phyloP scores from a whole-genome alignment of 495 filamentous ascomycete genomes.

The Aspergillus ostianus region DNA sequence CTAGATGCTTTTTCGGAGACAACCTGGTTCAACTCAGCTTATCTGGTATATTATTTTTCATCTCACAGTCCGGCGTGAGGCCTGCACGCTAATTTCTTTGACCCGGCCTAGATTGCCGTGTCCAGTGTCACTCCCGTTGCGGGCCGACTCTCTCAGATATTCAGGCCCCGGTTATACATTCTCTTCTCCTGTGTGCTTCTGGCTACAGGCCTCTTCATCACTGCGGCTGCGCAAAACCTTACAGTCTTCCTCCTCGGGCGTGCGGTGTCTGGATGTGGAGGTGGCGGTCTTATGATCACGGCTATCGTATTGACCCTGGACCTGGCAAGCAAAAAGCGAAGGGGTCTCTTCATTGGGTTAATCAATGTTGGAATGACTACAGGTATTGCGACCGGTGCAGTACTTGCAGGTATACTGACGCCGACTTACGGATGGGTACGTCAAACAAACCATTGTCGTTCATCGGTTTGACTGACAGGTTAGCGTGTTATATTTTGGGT shows the following conservation, averaged over 20 bases:
- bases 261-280: slow-evolving; percentile 61
- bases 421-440: slow-evolving; percentile 67
- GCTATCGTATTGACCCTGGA: slow-evolving; percentile 69
- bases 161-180: slow-evolving; percentile 61
- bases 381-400: slow-evolving; percentile 67
- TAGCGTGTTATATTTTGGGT: slow-evolving; percentile 67
- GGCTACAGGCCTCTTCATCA: slow-evolving; percentile 59
- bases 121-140: slow-evolving; percentile 63
- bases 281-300: slow-evolving; percentile 64
- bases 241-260: slow-evolving; percentile 64
- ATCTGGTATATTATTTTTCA: slow-evolving; percentile 41
- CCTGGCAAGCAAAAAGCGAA: slow-evolving; percentile 56
- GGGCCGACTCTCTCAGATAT: slow-evolving; percentile 66
- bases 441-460: slow-evolving; percentile 2
- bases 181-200: slow-evolving; percentile 56
- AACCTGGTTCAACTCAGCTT: slow-evolving; percentile 75
- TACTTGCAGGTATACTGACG: slow-evolving; percentile 63
- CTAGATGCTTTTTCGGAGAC: slow-evolving; percentile 67
- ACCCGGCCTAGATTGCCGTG: slow-evolving; percentile 55
- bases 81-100: slow-evolving; percentile 6
- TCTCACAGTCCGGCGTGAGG: not conserved
- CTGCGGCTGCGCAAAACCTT: slow-evolving; percentile 55
- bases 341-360: slow-evolving; percentile 69
- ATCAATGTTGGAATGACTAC: slow-evolving; percentile 65
- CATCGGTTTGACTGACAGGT: not conserved